Evolutionary conservation across 495 filamentous ascomycete species (phyloP).

Genomic region (Daldinia decipiens): DNA sequence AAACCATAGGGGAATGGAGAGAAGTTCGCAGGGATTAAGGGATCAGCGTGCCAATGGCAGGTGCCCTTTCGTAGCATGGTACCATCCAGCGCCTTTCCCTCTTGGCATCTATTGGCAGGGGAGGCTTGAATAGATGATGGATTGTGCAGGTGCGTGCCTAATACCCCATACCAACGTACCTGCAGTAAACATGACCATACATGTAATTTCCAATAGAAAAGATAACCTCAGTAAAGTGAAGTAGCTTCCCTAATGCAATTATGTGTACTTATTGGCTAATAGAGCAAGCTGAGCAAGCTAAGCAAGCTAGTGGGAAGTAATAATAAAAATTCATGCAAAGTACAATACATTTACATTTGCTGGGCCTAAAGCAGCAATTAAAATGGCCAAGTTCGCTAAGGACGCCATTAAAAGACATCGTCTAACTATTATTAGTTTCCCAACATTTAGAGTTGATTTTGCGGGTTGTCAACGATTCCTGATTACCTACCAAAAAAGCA

Average conservation of each 20-base stretch:
- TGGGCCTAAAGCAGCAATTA: conserved; percentile 32
- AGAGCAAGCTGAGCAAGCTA: background rate
- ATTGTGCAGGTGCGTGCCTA: conserved; percentile 30
- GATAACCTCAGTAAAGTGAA: no score
- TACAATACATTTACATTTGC: conserved; percentile 2
- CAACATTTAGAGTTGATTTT: background rate
- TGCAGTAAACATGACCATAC: conserved; percentile 22
- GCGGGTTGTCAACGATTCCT: conserved; percentile 24
- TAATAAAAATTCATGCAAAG: background rate
- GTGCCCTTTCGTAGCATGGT: conserved; percentile 2
- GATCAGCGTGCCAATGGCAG: conserved; percentile 40
- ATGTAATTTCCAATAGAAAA: background rate
- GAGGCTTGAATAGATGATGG: conserved; percentile 23
- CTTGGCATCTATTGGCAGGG: conserved; percentile 35
- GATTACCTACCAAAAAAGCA: conserved; percentile 18
- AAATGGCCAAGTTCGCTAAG: conserved; percentile 22
- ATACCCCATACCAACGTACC: conserved; percentile 22
- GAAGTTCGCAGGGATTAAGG: conserved; percentile 38
- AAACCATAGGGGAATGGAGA: conserved; percentile 13
- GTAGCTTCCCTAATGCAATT: background rate
- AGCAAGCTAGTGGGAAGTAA: background rate
- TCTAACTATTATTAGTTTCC: conserved; percentile 33
- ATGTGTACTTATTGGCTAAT: background rate
- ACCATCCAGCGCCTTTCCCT: conserved; percentile 29
- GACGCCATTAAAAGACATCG: conserved; percentile 22